Conservation (phyloP, 768 basidiomycete species). For the Boletellus sp. region DNA sequence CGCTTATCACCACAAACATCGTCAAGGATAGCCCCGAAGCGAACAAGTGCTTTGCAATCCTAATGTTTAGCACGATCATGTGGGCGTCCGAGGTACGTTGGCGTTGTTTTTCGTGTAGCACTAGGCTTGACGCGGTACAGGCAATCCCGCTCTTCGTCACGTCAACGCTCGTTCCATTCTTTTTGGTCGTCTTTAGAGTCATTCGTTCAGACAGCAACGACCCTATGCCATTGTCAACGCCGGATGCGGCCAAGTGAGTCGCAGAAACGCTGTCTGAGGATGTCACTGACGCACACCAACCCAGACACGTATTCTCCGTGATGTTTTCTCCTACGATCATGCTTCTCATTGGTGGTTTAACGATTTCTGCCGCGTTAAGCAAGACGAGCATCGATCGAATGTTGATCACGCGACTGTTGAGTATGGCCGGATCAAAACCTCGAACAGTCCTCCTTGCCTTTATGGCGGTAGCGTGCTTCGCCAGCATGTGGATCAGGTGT, state of each 20-base stretch:
- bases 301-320: constrained; percentile 82
- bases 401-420: constrained; percentile 85
- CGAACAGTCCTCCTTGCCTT: constrained; percentile 85
- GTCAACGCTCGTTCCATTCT: constrained; percentile 81
- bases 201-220: constrained; percentile 52
- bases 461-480: constrained; percentile 96
- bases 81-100: constrained; percentile 91
- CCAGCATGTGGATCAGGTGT: constrained; percentile 98
- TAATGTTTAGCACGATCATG: constrained; percentile 85
- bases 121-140: constrained; percentile 37
- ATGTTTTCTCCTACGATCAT: constrained; percentile 99
- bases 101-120: background rate
- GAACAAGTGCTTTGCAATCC: constrained; percentile 86
- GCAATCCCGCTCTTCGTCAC: constrained; percentile 98
- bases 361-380: constrained; percentile 92
- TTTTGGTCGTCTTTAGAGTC: constrained; percentile 82
- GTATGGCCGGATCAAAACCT: constrained; percentile 85
- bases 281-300: background rate
- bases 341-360: constrained; percentile 97
- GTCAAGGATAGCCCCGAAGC: constrained; percentile 61
- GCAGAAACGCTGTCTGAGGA: background rate
- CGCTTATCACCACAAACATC: constrained; percentile 56
- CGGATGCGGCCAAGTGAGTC: constrained; percentile 77
- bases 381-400: constrained; percentile 95
- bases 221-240: constrained; percentile 47